These are phyloP conservation scores for Adansonia grandidieri DNA, from an alignment of 441 rosid species.

Conservation along the genomic window DNA sequence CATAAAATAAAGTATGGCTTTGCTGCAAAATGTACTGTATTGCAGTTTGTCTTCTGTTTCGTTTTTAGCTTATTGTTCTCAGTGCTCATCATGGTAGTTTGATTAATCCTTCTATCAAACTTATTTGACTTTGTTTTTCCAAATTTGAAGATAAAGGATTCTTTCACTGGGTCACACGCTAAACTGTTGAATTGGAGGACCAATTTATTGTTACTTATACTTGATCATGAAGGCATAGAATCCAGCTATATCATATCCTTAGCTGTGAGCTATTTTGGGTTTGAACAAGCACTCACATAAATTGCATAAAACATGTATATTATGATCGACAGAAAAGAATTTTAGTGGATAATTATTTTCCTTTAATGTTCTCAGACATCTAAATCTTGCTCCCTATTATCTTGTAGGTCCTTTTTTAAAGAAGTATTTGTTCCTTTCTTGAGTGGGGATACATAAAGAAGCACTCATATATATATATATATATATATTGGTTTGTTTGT, in stretches of 20 bases:
- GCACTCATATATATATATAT: not conserved
- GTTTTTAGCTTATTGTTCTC: not conserved
- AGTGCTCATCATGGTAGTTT: not conserved
- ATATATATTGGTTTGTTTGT: not conserved
- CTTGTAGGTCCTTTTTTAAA: not conserved
- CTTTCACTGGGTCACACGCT: not conserved
- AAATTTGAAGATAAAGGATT: slow-evolving; percentile 4
- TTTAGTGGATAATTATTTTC: not conserved
- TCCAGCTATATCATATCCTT: not conserved
- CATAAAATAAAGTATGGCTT: not conserved
- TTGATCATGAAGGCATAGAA: not conserved
- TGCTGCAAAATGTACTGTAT: not conserved
- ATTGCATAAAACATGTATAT: slow-evolving; percentile 18
- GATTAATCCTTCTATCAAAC: not conserved
- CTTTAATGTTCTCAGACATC: not conserved
- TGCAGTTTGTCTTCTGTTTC: not conserved
- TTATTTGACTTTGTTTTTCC: not conserved
- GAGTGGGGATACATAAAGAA: slow-evolving; percentile 4
- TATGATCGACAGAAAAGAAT: not conserved
- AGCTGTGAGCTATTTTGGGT: slow-evolving; percentile 1
- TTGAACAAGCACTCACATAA: slow-evolving; percentile 9
- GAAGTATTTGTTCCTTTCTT: not conserved
- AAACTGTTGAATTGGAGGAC: not conserved
- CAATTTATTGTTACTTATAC: not conserved
- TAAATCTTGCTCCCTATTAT: not conserved